These are phyloP conservation scores for Hyaloscypha hepaticicola DNA, from an alignment of 495 filamentous ascomycete species.

Conservation along the genomic window DNA sequence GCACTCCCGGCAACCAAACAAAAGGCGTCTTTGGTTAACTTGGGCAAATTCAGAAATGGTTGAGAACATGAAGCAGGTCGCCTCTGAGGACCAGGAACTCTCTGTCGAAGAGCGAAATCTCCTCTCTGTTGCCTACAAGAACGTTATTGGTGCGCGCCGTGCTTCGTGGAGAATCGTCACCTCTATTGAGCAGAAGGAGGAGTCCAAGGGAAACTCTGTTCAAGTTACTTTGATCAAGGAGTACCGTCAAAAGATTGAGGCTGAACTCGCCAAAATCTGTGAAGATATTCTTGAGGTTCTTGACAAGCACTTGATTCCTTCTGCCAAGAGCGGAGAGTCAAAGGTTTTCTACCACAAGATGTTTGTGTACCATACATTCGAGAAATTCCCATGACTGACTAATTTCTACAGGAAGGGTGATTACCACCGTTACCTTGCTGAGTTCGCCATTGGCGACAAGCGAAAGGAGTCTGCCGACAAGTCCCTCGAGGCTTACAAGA, in stretches of 20 bases:
- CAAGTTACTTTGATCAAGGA: conserved; percentile 97
- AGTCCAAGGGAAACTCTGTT: conserved; percentile 96
- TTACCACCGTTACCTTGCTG: conserved; percentile 99
- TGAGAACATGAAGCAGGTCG: conserved; percentile 99
- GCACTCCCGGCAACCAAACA: conserved; percentile 37
- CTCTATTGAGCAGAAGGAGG: conserved; percentile 99
- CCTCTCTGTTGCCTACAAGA: conserved; percentile 99
- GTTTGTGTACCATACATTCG: conserved; percentile 47
- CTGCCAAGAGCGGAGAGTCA: conserved; percentile 93
- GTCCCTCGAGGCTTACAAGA: conserved; percentile 98
- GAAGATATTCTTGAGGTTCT: conserved; percentile 97
- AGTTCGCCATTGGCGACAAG: conserved; percentile 96
- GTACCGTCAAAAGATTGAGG: conserved; percentile 99
- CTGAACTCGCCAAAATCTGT: conserved; percentile 98
- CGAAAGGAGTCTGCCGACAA: conserved; percentile 96
- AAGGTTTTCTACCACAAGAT: conserved; percentile 99
- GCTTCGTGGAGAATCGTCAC: conserved; percentile 99
- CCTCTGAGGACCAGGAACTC: conserved; percentile 93
- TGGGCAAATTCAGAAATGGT: conserved; percentile 79
- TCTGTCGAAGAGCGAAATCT: conserved; percentile 99
- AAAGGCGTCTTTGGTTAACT: conserved; percentile 8
- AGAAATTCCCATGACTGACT: conserved; percentile 13
- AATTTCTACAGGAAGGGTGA: conserved; percentile 82
- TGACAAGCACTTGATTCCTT: conserved; percentile 94
- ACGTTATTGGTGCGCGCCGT: conserved; percentile 98